Evolutionary conservation across 495 filamentous ascomycete species (phyloP), one percentile per base, ranked within the genome.

Genomic region (Annulohypoxylon moriforme): DNA sequence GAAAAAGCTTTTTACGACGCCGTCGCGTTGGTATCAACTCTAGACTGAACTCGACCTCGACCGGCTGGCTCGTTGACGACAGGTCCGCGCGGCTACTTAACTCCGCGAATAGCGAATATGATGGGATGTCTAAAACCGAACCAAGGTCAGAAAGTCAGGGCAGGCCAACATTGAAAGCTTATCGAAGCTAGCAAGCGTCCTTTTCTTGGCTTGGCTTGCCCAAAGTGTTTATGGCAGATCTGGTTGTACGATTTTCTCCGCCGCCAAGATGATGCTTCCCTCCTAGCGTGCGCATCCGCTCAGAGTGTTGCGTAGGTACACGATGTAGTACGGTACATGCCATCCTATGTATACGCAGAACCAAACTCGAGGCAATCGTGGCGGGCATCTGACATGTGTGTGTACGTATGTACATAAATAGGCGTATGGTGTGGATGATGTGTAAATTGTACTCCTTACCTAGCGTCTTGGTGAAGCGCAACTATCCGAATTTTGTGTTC

Each of bases 351-450:
- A 52, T 29, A 52, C 47, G 36, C 33, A 49, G 60, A 65, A 59
- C 70, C 70, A 69, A 62, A 73, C 49, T 69, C 62, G 18, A 58
- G 47, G 65, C 55, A 66, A 68, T 73, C 65, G 70, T 68, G 69
- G 70, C 64, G 29, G 42, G 16, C 24, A 73, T 69, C 65, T 68
- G 65, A 61, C 46, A 68, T 64, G 33, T 64, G 33, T 36, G 13
- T 36, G 33, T 46, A 68, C 60, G 31, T 64, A 52, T 14, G 50
- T 49, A 27, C 22, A 56, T 36, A 53, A 44, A 34, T 61, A 67
- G 7, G 46, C 27, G 25, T 60, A 16, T 68, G 44, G 3, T 33
- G 13, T 67, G 33, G 33, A 36, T 36, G 9, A 9, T 40, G 31
- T 42, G n/a, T 42, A 31, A 11, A 11, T 36, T 2, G 9, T 36